phyloP scores from a whole-genome alignment of 148 eudicot genomes.

The Rhododendron ovatum region DNA sequence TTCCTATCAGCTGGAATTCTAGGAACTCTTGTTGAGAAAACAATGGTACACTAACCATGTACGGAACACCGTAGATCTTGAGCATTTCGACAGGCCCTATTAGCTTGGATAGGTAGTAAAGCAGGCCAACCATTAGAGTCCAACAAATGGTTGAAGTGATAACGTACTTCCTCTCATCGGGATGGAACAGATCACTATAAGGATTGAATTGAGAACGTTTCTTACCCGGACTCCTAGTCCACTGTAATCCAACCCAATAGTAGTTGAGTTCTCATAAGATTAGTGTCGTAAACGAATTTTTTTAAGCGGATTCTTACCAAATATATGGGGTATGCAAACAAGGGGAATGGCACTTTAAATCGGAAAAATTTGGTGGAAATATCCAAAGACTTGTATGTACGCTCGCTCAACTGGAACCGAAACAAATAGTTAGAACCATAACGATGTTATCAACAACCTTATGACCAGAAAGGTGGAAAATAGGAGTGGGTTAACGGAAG shows the following conservation, averaged over 20 bases:
- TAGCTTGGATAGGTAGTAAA: constrained; percentile 23
- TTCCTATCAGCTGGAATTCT: not conserved
- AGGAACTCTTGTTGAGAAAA: not conserved
- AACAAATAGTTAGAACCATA: not conserved
- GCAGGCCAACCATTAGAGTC: constrained; percentile 34
- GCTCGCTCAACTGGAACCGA: constrained; percentile 32
- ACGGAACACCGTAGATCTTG: constrained; percentile 45
- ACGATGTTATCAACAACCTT: no score
- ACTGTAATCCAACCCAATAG: constrained; percentile 20
- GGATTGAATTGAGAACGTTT: constrained; percentile 55
- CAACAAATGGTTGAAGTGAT: constrained; percentile 44
- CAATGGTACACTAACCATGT: constrained; percentile 28
- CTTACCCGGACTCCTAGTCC: constrained; percentile 47
- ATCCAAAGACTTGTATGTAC: constrained; percentile 33
- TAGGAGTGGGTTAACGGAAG: not conserved
- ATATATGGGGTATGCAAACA: constrained; percentile 45
- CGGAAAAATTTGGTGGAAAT: constrained; percentile 36
- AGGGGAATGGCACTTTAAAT: constrained; percentile 46
- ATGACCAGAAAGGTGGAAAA: no score
- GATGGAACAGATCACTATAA: constrained; percentile 36
- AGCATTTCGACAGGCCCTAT: constrained; percentile 28
- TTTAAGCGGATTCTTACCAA: constrained; percentile 21
- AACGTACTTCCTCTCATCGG: constrained; percentile 39
- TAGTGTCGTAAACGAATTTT: not conserved
- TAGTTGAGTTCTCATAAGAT: not conserved